Conservation (phyloP, 2,329 filamentous ascomycete genomes). For the Diaporthe citriasiana region DNA sequence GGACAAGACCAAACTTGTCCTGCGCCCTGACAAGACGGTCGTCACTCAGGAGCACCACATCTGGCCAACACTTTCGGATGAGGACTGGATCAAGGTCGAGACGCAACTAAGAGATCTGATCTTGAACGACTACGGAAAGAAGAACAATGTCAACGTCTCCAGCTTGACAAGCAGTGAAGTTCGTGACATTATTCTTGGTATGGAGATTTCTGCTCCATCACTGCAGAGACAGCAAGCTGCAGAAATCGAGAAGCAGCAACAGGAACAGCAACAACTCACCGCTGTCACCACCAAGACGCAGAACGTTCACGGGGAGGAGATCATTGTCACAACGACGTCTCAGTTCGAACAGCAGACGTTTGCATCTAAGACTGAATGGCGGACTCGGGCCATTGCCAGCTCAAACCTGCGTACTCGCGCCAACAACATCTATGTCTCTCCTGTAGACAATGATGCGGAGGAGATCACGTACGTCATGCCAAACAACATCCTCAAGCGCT, state of each 20-base stretch:
- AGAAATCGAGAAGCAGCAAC: slow-evolving; percentile 98
- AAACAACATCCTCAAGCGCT: slow-evolving; percentile 97
- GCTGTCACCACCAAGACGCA: slow-evolving; percentile 98
- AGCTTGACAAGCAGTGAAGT: slow-evolving; percentile 97
- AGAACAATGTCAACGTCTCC: slow-evolving; percentile 99
- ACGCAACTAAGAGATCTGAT: slow-evolving; percentile 95
- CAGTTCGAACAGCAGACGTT: slow-evolving; percentile 98
- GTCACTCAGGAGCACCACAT: slow-evolving; percentile 99
- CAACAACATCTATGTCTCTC: slow-evolving; percentile 99
- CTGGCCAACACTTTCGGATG: slow-evolving; percentile 93
- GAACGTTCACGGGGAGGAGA: slow-evolving; percentile 96
- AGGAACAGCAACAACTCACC: slow-evolving; percentile 96
- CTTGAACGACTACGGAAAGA: slow-evolving; percentile 98
- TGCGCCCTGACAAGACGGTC: slow-evolving; percentile 96
- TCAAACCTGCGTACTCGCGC: slow-evolving; percentile 93
- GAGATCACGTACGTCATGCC: slow-evolving; percentile 98
- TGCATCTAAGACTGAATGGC: slow-evolving; percentile 98
- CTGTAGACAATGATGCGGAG: slow-evolving; percentile 91
- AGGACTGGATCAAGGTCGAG: slow-evolving; percentile 99
- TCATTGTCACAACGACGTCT: slow-evolving; percentile 97
- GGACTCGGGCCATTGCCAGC: slow-evolving; percentile 94
- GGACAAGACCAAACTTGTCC: slow-evolving; percentile 96
- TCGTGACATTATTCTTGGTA: slow-evolving; percentile 97
- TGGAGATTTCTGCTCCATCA: slow-evolving; percentile 98
- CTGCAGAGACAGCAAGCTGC: slow-evolving; percentile 98